Base-by-base conservation (phyloP, 1,284 basidiomycete genomes). In the Rhodotorula sp. region DNA sequence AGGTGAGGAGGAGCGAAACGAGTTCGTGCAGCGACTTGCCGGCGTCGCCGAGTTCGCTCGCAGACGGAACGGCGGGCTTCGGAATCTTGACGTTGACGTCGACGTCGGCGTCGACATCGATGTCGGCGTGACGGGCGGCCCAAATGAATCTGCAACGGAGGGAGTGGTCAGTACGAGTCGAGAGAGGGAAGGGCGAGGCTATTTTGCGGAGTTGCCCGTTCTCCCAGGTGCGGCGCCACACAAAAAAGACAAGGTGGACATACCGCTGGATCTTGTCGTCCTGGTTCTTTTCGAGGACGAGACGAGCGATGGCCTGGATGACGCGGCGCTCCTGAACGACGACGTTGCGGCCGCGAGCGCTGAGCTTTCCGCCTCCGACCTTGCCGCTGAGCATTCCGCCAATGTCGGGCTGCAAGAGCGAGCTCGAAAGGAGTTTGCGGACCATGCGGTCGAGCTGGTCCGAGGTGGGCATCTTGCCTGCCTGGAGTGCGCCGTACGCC, bases 21-120 rank as follows among this genome's bases (percentile, higher is more conserved):
- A 84, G 81, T 69, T 81, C 80, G 64, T 81, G 77, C 67, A 83
- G 77, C 18, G 81, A 79, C n/a, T 80, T 75, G 61, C 81, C 77
- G 10, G 80, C 80, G 58, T 79, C 75, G 57, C 78, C 74, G 42
- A 80, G 77, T 67, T 84, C 83, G 60, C 77, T 70, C 57, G 78
- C 75, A n/a, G 64, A 62, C n/a, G 74, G 74, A 12, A 69, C 30
- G 30, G 69, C 69, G 24, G 70, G 26, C 44, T 60, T 45, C 48
- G 74, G 74, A 3, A 81, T 69, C 66, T 82, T 79, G 60, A 71
- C 42, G 49, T 64, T 46, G 20, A 61, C 54, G 22, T 70, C 51
- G n/a, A 53, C 69, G 56, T 73, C 72, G 48, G 65, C 65, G 44
- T 73, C 66, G 53, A 79, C 70, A 54, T 54, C 76, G 53, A 79